Percentiles rank a stretch among this genome's conserved stretches.
These are phyloP conservation scores for Solanum clarkiae DNA, from an alignment of 257 asterid genomes.

Conservation along the genomic window DNA sequence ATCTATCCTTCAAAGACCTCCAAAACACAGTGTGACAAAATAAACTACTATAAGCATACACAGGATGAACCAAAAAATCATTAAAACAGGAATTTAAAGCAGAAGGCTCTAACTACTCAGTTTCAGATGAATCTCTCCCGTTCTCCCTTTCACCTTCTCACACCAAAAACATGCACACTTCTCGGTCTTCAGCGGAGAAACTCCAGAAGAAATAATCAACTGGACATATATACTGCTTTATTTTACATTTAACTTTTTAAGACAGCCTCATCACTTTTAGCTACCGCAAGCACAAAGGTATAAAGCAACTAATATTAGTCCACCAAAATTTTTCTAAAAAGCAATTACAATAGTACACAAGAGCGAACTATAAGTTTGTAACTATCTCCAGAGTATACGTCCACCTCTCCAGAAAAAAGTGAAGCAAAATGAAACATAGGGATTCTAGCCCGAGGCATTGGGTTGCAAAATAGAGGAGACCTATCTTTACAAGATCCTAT, in stretches of 20 bases:
- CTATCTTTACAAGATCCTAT: not conserved
- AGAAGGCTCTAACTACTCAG: not conserved
- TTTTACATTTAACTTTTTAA: not conserved
- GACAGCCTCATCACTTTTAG: not conserved
- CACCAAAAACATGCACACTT: not conserved
- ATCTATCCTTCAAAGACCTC: not conserved
- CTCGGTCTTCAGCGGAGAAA: not conserved
- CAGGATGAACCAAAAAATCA: not conserved
- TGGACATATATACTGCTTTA: not conserved
- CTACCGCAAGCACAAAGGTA: not conserved
- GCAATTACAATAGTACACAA: not conserved
- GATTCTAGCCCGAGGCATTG: not conserved
- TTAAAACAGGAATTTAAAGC: not conserved
- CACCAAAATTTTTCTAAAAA: not conserved
- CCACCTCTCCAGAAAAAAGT: not conserved
- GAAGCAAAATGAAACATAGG: not conserved
- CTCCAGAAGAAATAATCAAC: not conserved
- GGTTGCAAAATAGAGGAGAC: not conserved
- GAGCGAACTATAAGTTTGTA: not conserved
- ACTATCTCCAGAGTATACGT: not conserved
- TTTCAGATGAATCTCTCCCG: not conserved
- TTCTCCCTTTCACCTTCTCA: not conserved
- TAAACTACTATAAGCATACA: not conserved
- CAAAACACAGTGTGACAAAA: not conserved
- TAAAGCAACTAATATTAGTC: not conserved